Conservation (phyloP, 257 asterid genomes). For the Nicotiana paniculata region DNA sequence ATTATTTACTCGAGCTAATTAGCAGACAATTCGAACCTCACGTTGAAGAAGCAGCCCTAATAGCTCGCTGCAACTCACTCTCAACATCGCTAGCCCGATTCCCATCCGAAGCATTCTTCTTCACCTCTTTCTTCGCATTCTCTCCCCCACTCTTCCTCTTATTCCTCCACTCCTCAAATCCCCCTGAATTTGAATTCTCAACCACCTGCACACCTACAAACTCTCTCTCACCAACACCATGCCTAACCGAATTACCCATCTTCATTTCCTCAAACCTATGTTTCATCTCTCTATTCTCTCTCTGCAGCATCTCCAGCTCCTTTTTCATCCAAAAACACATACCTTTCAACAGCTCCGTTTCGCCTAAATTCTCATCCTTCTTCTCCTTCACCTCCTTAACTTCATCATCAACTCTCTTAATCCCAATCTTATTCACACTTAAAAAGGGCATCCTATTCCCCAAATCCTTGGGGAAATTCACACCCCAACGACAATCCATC, state of each 20-base stretch:
- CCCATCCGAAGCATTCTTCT: slow-evolving; percentile 23
- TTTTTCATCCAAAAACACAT: slow-evolving; percentile 72
- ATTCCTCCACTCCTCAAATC: slow-evolving; percentile 59
- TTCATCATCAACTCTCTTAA: slow-evolving; percentile 47
- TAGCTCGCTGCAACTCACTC: slow-evolving; percentile 84
- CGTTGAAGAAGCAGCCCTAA: slow-evolving; percentile 56
- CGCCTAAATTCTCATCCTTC: slow-evolving; percentile 26
- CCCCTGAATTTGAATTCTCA: slow-evolving; percentile 40
- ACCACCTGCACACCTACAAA: slow-evolving; percentile 25
- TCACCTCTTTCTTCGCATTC: slow-evolving; percentile 37
- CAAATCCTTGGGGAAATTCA: slow-evolving; percentile 55
- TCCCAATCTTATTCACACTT: slow-evolving; percentile 61
- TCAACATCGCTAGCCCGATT: slow-evolving; percentile 47
- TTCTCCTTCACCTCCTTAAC: slow-evolving; percentile 24
- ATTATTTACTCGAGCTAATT: slow-evolving; percentile 2
- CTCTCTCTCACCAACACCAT: slow-evolving; percentile 21
- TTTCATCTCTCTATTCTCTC: slow-evolving; percentile 61
- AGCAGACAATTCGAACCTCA: slow-evolving; percentile 18
- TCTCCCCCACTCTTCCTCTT: slow-evolving; percentile 34
- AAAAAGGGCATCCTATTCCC: slow-evolving; percentile 45
- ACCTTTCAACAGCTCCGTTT: slow-evolving; percentile 49
- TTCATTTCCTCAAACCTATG: slow-evolving; percentile 50
- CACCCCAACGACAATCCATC: slow-evolving; percentile 57
- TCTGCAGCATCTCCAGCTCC: slow-evolving; percentile 55
- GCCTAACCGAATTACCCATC: slow-evolving; percentile 21